Evolutionary conservation across 1,284 basidiomycete species (phyloP).

Genomic region (Cutaneotrichosporon mucoides): DNA sequence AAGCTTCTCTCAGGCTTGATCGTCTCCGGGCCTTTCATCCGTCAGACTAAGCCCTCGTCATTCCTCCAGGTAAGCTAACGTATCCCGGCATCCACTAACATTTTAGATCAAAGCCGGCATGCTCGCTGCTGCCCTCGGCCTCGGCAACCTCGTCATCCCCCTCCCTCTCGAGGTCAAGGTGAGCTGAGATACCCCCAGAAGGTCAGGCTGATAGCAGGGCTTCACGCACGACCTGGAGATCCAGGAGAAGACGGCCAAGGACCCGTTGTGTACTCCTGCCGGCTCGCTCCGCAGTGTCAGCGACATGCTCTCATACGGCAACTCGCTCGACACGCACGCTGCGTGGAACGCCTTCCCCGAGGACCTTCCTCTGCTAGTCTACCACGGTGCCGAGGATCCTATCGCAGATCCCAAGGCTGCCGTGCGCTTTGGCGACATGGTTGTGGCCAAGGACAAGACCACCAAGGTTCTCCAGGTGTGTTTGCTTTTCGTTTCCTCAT

Average conservation of each 20-base stretch:
- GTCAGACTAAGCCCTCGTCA: constrained; percentile 60
- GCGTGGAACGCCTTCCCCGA: constrained; percentile 64
- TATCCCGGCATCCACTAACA: too few species aligned
- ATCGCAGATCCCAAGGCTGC: constrained; percentile 54
- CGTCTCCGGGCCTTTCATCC: constrained; percentile 65
- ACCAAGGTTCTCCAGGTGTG: constrained; percentile 53
- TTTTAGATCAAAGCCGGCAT: constrained; percentile 29
- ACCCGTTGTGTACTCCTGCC: constrained; percentile 61
- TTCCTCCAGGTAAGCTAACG: constrained; percentile 17
- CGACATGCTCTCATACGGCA: constrained; percentile 70
- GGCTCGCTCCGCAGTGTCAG: constrained; percentile 63
- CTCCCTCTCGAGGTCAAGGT: constrained; percentile 60
- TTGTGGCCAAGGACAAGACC: constrained; percentile 61
- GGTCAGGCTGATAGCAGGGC: constrained; percentile 49
- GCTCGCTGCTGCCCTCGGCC: constrained; percentile 38
- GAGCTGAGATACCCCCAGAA: constrained; percentile 22
- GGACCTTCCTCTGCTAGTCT: constrained; percentile 65
- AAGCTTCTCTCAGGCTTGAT: constrained; percentile 63
- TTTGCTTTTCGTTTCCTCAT: neutral
- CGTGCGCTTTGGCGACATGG: constrained; percentile 59
- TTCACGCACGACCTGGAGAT: constrained; percentile 64
- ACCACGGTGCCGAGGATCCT: constrained; percentile 71
- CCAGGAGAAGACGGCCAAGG: constrained; percentile 58
- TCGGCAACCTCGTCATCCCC: constrained; percentile 55
- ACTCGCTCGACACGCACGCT: constrained; percentile 53